These are phyloP conservation scores for Boletellus deceptivus DNA, from an alignment of 1,284 basidiomycete genomes.

Conservation along the genomic window DNA sequence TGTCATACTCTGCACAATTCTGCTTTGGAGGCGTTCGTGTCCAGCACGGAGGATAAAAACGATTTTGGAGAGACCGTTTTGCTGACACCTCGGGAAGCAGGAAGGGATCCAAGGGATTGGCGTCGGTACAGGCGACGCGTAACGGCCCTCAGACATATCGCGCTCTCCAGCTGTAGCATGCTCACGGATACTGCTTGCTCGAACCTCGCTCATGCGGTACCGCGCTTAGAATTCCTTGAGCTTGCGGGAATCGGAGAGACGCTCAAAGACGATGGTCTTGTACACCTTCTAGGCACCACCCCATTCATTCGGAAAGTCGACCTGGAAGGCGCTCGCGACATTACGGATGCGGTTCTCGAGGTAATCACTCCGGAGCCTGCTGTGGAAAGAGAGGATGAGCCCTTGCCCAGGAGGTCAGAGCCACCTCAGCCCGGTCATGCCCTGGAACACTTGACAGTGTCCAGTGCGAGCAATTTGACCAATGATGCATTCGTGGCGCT, in stretches of 20 bases:
- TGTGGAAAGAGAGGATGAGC: background rate
- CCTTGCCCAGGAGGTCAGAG: conserved; percentile 3
- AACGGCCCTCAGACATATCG: conserved; percentile 75
- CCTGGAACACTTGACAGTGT: conserved; percentile 74
- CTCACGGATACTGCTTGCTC: conserved; percentile 75
- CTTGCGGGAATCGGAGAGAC: conserved; percentile 73
- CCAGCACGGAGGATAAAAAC: conserved; percentile 44
- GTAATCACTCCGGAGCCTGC: conserved; percentile 55
- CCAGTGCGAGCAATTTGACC: conserved; percentile 61
- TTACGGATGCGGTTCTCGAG: conserved; percentile 71
- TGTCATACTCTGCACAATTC: conserved; percentile 70
- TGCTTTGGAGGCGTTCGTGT: conserved; percentile 69
- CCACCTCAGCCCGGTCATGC: conserved; percentile 52
- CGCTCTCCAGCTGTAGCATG: conserved; percentile 70
- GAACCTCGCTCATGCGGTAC: conserved; percentile 70
- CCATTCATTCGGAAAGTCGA: conserved; percentile 76
- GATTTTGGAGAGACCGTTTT: conserved; percentile 41
- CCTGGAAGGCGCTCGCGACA: conserved; percentile 76
- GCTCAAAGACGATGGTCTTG: conserved; percentile 67
- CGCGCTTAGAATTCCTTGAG: conserved; percentile 79
- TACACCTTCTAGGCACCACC: conserved; percentile 69
- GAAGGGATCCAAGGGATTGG: conserved; percentile 53
- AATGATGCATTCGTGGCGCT: conserved; percentile 65
- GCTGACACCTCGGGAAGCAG: conserved; percentile 62
- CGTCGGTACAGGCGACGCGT: conserved; percentile 58